Conservation (phyloP, 2,329 filamentous ascomycete species). For the Aureobasidium sp. region DNA sequence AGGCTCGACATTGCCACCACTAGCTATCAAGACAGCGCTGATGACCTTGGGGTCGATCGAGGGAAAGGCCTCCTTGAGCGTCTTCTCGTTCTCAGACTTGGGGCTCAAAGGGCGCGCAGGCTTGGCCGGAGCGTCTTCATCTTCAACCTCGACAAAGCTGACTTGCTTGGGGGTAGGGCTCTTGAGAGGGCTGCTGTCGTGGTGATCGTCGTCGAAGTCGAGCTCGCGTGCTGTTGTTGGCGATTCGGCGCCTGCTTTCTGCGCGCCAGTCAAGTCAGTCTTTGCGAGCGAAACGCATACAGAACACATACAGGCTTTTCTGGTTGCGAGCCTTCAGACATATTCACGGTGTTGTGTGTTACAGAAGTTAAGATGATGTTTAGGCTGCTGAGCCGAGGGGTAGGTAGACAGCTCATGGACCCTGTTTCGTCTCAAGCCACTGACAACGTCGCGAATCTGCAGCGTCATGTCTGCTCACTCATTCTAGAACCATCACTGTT, state of each 20-base stretch:
- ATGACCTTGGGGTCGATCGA: slow-evolving; percentile 71
- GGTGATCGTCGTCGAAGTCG: slow-evolving; percentile 45
- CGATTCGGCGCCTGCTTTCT: slow-evolving; percentile 24
- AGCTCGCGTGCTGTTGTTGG: slow-evolving; percentile 33
- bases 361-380: not conserved
- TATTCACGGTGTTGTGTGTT: not conserved
- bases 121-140: slow-evolving; percentile 55
- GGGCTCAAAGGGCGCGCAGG: slow-evolving; percentile 77
- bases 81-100: slow-evolving; percentile 76
- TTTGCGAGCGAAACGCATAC: too few species aligned
- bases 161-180: slow-evolving; percentile 38
- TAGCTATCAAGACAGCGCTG: slow-evolving; percentile 81
- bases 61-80: slow-evolving; percentile 90
- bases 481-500: not conserved
- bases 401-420: not conserved
- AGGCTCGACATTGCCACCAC: slow-evolving; percentile 78
- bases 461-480: not conserved
- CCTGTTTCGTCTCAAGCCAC: not conserved
- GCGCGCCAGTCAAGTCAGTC: not conserved
- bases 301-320: slow-evolving; percentile 3
- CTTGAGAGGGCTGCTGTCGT: slow-evolving; percentile 42
- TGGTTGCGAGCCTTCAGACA: slow-evolving; percentile 8
- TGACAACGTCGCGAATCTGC: not conserved
- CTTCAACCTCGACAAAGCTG: slow-evolving; percentile 42
- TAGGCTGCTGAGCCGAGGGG: not conserved